Evolutionary conservation across 2,329 filamentous ascomycete species (phyloP), one percentile per base, ranked within the genome.

Genomic region (Cercospora brassicicola): DNA sequence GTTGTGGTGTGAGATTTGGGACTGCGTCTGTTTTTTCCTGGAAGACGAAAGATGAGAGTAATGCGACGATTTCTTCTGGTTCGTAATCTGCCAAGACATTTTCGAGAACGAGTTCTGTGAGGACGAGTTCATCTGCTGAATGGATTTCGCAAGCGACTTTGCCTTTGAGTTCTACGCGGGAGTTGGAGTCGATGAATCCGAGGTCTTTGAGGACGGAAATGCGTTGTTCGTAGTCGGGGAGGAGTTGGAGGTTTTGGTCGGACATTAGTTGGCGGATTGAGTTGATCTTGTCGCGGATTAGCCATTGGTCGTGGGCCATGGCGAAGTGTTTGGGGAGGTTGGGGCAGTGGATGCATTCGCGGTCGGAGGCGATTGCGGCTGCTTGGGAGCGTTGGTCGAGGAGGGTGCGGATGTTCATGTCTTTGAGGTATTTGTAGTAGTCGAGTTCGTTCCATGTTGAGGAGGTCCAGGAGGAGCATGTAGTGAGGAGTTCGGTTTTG

Each of bases 101-200:
- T 81, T 99, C 95, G 18, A 99, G 89, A 59, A 99, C 93, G 5
- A 98, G 87, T 79, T 99, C 95, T 0, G 95, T 99, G 18, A 99
- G 87, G 0, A 99, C 94, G 0, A 99, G 87, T 80, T 99, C 95
- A 78, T 98, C 94, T 18, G 94, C 94, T 0, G 94, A 97, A 80
- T 98, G 95, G 68, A 99, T 94, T 82, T 99, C 95, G 81, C 95
- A 99, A 4, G 95, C 95, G 23, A 99, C 95, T 80, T 98, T 98
- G 80, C 95, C 95, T 82, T 99, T 99, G 71, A 99, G 87, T 81
- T 96, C 92, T 45, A 99, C 96, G 23, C 94, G 90, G 4, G 90
- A 90, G 55, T 90, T 89, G 3, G 91, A 89, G 75, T 99, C 95
- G 73, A 99, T 91, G 78, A 99, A 99, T 4, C 89, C 90, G 7